Conservation (phyloP, 2,329 filamentous ascomycete genomes). For the Seiridium unicorne region DNA sequence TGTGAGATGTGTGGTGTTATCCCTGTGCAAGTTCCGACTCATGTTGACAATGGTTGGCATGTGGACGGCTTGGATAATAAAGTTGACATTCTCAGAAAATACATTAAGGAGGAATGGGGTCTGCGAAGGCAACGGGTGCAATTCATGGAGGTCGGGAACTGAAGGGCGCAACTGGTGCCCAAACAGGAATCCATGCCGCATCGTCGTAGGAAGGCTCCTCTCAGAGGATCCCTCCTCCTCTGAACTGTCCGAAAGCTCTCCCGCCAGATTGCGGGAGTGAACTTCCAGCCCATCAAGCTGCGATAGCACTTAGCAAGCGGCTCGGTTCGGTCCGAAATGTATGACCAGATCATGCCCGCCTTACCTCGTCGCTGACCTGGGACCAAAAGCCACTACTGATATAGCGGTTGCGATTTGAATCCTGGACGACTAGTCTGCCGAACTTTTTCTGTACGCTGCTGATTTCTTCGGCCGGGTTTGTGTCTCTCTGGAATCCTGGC, state of each 20-base stretch:
- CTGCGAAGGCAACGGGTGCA: conserved; percentile 66
- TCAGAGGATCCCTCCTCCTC: conserved; percentile 56
- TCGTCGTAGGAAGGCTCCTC: conserved; percentile 45
- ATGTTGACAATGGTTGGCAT: conserved; percentile 63
- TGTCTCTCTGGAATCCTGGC: conserved; percentile 11
- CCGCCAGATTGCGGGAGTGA: conserved; percentile 47
- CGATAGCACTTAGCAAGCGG: neutral
- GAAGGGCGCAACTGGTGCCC: conserved; percentile 63
- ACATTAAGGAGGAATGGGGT: conserved; percentile 68
- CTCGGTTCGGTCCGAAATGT: neutral
- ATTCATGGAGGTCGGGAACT: conserved; percentile 60
- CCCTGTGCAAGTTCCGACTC: conserved; percentile 59
- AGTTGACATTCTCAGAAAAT: conserved; percentile 73
- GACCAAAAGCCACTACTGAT: conserved; percentile 78
- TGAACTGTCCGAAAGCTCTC: conserved; percentile 57
- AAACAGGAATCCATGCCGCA: conserved; percentile 64
- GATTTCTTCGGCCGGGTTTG: conserved; percentile 7
- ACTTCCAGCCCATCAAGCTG: conserved; percentile 45
- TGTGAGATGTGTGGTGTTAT: conserved; percentile 53
- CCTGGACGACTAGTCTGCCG: conserved; percentile 68
- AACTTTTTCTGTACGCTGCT: conserved; percentile 50
- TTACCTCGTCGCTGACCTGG: conserved; percentile 70
- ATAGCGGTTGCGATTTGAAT: conserved; percentile 67
- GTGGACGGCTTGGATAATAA: conserved; percentile 69
- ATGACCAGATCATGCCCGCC: conserved; percentile 10